Conservation (phyloP, 306 rosid species). For the Prunus armeniaca region DNA sequence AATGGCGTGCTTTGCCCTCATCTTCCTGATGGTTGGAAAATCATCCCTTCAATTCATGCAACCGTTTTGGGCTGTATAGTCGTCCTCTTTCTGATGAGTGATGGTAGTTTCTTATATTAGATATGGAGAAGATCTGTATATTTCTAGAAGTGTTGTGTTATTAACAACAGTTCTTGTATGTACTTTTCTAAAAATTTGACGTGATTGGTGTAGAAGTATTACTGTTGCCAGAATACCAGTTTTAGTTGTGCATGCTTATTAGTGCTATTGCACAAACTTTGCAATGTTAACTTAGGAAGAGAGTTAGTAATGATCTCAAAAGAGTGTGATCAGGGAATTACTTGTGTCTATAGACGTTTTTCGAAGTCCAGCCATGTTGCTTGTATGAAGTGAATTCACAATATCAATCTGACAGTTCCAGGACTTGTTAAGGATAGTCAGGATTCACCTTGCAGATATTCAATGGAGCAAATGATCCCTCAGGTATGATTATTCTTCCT, state of each 20-base stretch:
- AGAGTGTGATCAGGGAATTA: neutral
- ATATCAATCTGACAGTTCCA: neutral
- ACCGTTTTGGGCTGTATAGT: neutral
- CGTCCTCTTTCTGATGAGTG: neutral
- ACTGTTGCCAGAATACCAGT: neutral
- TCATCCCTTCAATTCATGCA: neutral
- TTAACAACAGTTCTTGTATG: neutral
- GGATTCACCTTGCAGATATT: neutral
- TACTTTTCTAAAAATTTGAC: neutral
- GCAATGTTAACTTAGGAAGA: neutral
- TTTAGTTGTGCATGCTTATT: neutral
- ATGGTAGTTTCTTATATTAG: neutral
- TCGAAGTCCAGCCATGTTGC: neutral
- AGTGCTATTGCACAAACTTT: neutral
- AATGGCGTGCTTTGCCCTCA: constrained; percentile 68
- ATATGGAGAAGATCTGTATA: neutral
- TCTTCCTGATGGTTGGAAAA: constrained; percentile 32
- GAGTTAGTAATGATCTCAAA: neutral
- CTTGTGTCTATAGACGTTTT: neutral
- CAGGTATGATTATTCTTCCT: neutral
- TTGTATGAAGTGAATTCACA: neutral
- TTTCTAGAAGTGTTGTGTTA: neutral
- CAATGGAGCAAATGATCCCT: neutral
- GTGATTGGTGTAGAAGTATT: neutral
- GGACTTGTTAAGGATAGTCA: neutral